Evolutionary conservation across 345 rosid genomes (phyloP).

Genomic region (Gynandropsis gynandra): DNA sequence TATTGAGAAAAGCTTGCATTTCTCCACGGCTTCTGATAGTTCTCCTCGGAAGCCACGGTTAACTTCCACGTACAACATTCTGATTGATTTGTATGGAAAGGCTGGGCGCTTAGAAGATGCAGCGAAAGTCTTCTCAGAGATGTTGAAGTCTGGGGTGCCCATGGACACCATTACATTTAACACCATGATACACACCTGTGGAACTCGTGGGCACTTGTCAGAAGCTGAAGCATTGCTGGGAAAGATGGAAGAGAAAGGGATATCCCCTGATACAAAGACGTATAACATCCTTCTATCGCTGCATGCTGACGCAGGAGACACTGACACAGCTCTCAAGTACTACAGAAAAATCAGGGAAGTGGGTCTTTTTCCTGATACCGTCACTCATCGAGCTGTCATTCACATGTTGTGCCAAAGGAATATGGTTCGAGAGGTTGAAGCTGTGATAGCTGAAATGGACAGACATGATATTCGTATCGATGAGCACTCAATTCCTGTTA

Average conservation of each 20-base stretch:
- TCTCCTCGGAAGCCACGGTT: conserved; percentile 46
- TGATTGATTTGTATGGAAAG: conserved; percentile 91
- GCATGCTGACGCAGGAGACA: conserved; percentile 62
- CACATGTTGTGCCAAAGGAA: conserved; percentile 56
- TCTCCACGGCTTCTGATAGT: conserved; percentile 24
- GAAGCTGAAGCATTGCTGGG: conserved; percentile 75
- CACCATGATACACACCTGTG: conserved; percentile 83
- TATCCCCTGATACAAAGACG: conserved; percentile 71
- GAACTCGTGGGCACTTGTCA: conserved; percentile 55
- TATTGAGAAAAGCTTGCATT: conserved; percentile 24
- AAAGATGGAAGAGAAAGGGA: conserved; percentile 67
- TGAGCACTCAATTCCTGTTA: conserved; percentile 69
- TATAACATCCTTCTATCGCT: conserved; percentile 67
- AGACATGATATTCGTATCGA: conserved; percentile 43
- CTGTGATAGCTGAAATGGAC: conserved; percentile 55
- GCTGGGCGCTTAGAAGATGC: conserved; percentile 82
- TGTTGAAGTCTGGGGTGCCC: conserved; percentile 67
- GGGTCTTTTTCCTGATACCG: conserved; percentile 70
- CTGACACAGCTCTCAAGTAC: conserved; percentile 54
- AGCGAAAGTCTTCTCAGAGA: conserved; percentile 63
- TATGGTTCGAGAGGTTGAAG: conserved; percentile 62
- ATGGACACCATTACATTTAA: conserved; percentile 77
- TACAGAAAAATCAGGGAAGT: conserved; percentile 59
- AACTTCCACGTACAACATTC: conserved; percentile 68
- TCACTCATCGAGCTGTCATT: conserved; percentile 68